These are phyloP conservation scores for Botrytis aclada DNA, from an alignment of 2,329 filamentous ascomycete genomes.

Conservation along the genomic window DNA sequence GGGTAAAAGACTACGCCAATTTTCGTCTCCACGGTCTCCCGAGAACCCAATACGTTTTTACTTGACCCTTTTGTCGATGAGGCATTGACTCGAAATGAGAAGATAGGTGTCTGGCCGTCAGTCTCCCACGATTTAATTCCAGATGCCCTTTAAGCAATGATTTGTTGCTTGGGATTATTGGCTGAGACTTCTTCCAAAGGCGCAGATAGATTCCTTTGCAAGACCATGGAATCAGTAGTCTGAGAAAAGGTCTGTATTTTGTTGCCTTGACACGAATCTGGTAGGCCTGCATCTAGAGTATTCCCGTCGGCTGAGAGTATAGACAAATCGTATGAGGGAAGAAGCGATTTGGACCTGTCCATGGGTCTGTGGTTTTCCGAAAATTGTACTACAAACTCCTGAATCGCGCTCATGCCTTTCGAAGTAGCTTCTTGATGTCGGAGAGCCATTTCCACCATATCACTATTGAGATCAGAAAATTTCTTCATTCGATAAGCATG, in stretches of 20 bases:
- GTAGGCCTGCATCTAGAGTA: neutral
- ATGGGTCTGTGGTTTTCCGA: neutral
- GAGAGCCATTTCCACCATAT: neutral
- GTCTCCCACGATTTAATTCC: neutral
- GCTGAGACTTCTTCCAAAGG: neutral
- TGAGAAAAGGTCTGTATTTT: neutral
- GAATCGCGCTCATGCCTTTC: neutral
- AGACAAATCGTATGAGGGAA: too few relatives aligned
- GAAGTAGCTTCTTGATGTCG: constrained; percentile 1
- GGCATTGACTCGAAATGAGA: neutral
- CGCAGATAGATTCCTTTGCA: neutral
- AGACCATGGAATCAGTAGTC: neutral
- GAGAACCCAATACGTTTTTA: neutral
- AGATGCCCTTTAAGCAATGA: neutral
- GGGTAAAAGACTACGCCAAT: neutral
- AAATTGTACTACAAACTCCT: neutral
- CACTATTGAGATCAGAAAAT: neutral
- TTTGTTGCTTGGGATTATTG: neutral
- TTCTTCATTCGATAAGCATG: neutral
- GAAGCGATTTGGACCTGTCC: neutral
- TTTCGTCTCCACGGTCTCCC: neutral
- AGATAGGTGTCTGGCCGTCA: neutral
- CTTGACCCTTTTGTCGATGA: neutral
- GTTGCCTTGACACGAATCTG: neutral
- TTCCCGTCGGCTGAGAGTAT: neutral